Base-by-base conservation (phyloP, 208 protist species). In the Jaenimonas drosophilae region DNA sequence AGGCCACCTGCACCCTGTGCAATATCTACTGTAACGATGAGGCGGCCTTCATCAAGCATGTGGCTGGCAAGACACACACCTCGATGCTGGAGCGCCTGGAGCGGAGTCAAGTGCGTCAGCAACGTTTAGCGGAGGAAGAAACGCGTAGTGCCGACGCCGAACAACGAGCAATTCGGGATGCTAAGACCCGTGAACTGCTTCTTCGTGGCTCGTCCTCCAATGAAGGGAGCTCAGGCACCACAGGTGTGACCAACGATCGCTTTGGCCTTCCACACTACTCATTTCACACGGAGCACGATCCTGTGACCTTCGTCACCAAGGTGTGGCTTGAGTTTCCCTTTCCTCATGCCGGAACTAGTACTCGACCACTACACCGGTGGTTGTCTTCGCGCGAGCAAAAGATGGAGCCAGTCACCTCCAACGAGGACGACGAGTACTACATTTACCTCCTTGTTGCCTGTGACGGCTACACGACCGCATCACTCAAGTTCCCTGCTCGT, bases 361-460 rank as follows among this genome's bases (percentile, higher is more conserved):
- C 68, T 5, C 65, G 84, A 19, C 84, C 84, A 23, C 42, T 87
- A 48, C 79, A 93, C 32, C 76, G 84, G 4, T 93, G 84, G 80
- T 47, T 82, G 23, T 89, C 84, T 0, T 70, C 84, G 26, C 72
- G 76, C 4, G 79, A 93, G 64, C 78, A 91, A 57, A 59, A 66
- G 9, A 58, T 91, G 38, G 82, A 87, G 49, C 28, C 29, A n/a
- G 17, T 43, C 5, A 17, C 7, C 9, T 3, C 16, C 16, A 54
- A 29, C 17, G 28, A 20, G 20, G 29, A 37, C 11, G 56, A 76
- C 31, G 75, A 82, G 40, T 73, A 88, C 53, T 71, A 70, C 16
- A 61, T 86, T 0, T 93, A 88, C 47, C 32, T 93, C 0, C 48
- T 93, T 6, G 65, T 93, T n/a, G 79, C 84, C 3, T 93, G 84